A percentile compares a stretch with the other conserved stretches of the same genome.
phyloP scores from a whole-genome alignment of 495 filamentous ascomycete genomes.

The Podospora appendiculata region DNA sequence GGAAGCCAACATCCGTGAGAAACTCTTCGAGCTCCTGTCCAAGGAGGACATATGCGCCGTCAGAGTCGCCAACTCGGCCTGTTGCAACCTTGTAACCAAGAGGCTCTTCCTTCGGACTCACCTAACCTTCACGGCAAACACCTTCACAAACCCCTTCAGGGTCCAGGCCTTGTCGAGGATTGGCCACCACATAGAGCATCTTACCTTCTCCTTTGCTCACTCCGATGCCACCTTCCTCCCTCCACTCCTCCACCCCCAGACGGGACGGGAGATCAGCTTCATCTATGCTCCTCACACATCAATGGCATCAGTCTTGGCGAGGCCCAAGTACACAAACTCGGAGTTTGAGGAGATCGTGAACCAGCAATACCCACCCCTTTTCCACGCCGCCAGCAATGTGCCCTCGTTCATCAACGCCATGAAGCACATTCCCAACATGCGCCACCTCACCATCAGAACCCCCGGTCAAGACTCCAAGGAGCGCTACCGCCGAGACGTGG shows the following conservation, averaged over 20 bases:
- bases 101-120: slow-evolving; percentile 45
- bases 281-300: slow-evolving; percentile 63
- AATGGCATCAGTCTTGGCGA: slow-evolving; percentile 34
- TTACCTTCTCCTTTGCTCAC: slow-evolving; percentile 65
- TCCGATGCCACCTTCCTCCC: slow-evolving; percentile 64
- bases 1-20: slow-evolving; percentile 39
- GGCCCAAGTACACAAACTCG: slow-evolving; percentile 56
- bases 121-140: slow-evolving; percentile 59
- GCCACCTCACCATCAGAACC: slow-evolving; percentile 62
- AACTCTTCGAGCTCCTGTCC: slow-evolving; percentile 41
- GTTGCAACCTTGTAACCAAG: slow-evolving; percentile 45
- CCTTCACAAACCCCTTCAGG: slow-evolving; percentile 60
- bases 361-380: slow-evolving; percentile 72
- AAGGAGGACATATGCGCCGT: slow-evolving; percentile 43
- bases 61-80: slow-evolving; percentile 40
- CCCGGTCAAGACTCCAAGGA: slow-evolving; percentile 59
- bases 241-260: slow-evolving; percentile 61
- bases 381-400: slow-evolving; percentile 79
- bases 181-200: slow-evolving; percentile 60
- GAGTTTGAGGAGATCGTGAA: slow-evolving; percentile 63
- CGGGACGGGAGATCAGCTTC: slow-evolving; percentile 65
- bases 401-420: slow-evolving; percentile 68
- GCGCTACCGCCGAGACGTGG: slow-evolving; percentile 61
- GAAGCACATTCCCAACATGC: slow-evolving; percentile 51
- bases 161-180: slow-evolving; percentile 63